Evolutionary conservation across 176 grass and related monocot species (phyloP).

Genomic region (Aegilops bicornis): DNA sequence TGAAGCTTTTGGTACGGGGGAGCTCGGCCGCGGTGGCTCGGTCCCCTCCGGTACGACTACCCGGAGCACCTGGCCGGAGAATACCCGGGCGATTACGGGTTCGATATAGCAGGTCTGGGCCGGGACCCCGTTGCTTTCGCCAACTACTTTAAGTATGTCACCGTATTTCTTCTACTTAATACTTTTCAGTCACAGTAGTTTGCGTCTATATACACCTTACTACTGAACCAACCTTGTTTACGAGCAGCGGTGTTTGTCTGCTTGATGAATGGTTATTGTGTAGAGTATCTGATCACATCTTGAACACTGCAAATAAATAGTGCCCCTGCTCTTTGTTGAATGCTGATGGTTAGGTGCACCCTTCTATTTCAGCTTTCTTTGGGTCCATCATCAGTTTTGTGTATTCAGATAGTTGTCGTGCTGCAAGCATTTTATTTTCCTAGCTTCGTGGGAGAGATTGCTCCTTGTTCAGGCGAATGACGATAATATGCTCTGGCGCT

Average conservation of each 20-base stretch:
- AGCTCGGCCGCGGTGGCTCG: constrained; percentile 82
- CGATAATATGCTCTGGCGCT: background rate
- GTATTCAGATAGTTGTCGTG: background rate
- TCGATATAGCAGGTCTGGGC: constrained; percentile 82
- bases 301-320: no score
- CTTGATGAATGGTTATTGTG: no score
- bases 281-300: no score
- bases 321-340: no score
- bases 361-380: background rate
- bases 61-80: constrained; percentile 71
- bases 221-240: no score
- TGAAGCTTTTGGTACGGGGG: constrained; percentile 76
- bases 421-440: background rate
- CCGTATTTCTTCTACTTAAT: background rate
- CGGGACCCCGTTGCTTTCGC: constrained; percentile 75
- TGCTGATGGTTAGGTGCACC: no score
- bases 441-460: background rate
- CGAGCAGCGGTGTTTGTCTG: no score
- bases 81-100: constrained; percentile 87
- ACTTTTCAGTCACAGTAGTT: background rate
- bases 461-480: background rate
- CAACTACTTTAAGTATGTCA: constrained; percentile 90
- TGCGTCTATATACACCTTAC: no score
- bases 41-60: constrained; percentile 73
- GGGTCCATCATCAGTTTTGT: background rate